Evolutionary conservation across 805 yeast species (phyloP), one percentile per base, ranked within the genome.

Genomic region (Nakazawaea siamensis): DNA sequence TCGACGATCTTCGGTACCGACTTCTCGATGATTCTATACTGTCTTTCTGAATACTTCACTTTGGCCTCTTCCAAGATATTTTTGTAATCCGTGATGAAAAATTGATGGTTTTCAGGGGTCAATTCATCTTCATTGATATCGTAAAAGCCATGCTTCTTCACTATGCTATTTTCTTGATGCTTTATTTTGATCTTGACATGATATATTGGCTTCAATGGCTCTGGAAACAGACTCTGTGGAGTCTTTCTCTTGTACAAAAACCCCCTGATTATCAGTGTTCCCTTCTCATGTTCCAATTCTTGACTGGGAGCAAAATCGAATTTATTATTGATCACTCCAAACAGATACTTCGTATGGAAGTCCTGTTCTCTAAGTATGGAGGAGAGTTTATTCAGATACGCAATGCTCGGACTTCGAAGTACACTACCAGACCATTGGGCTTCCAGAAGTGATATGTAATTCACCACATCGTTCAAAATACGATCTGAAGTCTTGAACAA

Each of bases 401-500:
- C 60, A 23, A 69, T 48, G 4, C 66, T 41, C 6, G 48, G 49
- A 11, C 34, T 39, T 2, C 43, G 42, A 14, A 62, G 37, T 9
- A 62, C 44, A 12, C 62, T 60, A 4, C 43, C 33, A 5, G 43
- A 26, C 26, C 29, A 34, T 15, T 33, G 36, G 12, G 24, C 28
- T 16, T 39, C 31, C 3, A 58, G 37, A 40, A 65, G 62, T 21
- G 54, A 42, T 7, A 68, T 49, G 39, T 65, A 71, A 20, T 61
- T 65, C 34, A 69, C 58, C 20, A 81, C 49, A 47, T 81, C 90
- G 50, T 79, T 86, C 16, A 80, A 45, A 15, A 82, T 60, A 36
- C 90, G 60, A 46, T 81, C 81, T 5, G 78, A 55, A 0, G 90
- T 80, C 46, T 81, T 82, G 55, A 73, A 73, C 24, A 50, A 42